Conservation (phyloP, 805 yeast genomes). For the Spathaspora passalidarum region DNA sequence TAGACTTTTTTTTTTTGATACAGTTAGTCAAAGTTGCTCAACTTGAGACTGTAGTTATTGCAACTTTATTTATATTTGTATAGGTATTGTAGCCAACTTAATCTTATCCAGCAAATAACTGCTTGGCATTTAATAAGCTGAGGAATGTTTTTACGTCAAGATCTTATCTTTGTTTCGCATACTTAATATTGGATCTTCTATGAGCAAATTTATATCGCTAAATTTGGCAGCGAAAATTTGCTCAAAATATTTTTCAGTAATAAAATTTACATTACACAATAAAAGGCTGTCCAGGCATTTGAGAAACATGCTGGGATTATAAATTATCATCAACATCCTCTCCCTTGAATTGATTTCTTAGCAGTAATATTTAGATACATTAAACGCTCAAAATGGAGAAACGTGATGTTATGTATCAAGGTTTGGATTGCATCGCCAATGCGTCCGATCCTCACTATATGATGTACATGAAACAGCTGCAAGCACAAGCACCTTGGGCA, state of each 20-base stretch:
- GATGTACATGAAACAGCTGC: slow-evolving; percentile 21
- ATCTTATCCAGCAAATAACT: no score
- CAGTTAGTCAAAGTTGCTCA: no score
- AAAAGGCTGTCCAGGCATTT: background rate
- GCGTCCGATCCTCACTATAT: slow-evolving; percentile 19
- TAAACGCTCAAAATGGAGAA: slow-evolving; percentile 5
- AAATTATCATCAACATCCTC: background rate
- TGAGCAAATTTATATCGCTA: slow-evolving; percentile 5
- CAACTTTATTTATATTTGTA: no score
- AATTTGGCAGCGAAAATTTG: slow-evolving; percentile 1
- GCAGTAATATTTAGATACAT: no score
- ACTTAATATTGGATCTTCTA: background rate
- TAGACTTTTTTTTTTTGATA: no score
- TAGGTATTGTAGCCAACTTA: no score
- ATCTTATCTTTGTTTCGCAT: background rate
- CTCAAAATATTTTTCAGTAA: background rate
- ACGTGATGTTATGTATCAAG: slow-evolving; percentile 24
- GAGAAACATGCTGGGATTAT: background rate
- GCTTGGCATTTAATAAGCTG: no score
- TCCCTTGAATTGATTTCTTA: background rate
- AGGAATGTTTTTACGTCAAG: background rate
- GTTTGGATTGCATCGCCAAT: slow-evolving; percentile 39
- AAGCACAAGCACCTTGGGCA: slow-evolving; percentile 26
- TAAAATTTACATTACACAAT: background rate
- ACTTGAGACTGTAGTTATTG: no score